A percentile compares a stretch with the other conserved stretches of the same genome.
Evolutionary conservation across 1,284 basidiomycete species (phyloP).

Genomic region (Trichosporon sp.): DNA sequence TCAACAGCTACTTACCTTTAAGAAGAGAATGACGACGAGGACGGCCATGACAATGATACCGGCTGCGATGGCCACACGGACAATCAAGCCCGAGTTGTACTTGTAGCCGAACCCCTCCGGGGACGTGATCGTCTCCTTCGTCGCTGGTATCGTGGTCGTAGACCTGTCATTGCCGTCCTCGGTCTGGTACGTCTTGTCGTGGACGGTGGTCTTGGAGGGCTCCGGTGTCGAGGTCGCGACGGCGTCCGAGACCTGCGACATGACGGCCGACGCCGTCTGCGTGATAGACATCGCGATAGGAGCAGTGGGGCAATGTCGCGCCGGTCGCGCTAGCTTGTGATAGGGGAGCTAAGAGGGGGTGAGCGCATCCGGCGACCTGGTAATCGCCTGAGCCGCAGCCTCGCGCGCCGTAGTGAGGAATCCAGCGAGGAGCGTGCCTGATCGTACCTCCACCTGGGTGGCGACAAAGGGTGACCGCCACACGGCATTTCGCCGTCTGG

Average conservation of each 20-base stretch:
- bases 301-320: background rate
- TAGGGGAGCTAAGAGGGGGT: background rate
- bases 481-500: conserved; percentile 10
- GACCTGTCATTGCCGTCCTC: background rate
- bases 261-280: background rate
- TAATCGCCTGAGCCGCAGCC: background rate
- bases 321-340: background rate
- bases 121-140: conserved; percentile 9
- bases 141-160: background rate
- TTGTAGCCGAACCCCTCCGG: conserved; percentile 22
- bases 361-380: background rate
- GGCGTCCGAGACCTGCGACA: background rate
- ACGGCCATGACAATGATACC: conserved; percentile 43
- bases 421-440: background rate
- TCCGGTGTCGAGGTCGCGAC: background rate
- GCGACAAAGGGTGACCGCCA: background rate
- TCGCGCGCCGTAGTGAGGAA: no score
- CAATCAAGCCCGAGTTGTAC: conserved; percentile 39
- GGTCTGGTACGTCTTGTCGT: background rate
- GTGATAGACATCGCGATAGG: background rate
- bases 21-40: conserved; percentile 32
- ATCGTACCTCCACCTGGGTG: conserved; percentile 1
- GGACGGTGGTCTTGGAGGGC: background rate
- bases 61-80: conserved; percentile 40
- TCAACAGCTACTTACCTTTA: conserved; percentile 32